These are phyloP conservation scores for Beauveria asiatica DNA, from an alignment of 2,329 filamentous ascomycete species.

Conservation along the genomic window DNA sequence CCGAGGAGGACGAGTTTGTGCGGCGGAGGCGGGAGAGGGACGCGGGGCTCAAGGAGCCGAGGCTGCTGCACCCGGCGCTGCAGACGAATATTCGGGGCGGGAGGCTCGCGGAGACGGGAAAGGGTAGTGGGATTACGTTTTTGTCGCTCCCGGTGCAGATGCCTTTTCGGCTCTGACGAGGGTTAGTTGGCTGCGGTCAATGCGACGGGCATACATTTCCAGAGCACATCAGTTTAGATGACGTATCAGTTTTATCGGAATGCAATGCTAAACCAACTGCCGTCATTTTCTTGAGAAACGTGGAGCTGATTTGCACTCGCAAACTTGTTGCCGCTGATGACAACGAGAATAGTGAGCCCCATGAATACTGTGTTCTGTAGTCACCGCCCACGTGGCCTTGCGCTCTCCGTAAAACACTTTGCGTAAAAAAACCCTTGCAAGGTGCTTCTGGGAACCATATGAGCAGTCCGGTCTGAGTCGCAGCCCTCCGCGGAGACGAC, in stretches of 20 bases:
- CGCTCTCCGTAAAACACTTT: too few relatives aligned
- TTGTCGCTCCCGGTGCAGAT: neutral
- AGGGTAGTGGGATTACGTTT: neutral
- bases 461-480: too few relatives aligned
- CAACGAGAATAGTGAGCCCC: too few relatives aligned
- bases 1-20: conserved; percentile 36
- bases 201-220: neutral
- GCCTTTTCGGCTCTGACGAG: neutral
- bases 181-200: neutral
- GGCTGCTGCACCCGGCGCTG: conserved; percentile 40
- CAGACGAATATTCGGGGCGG: conserved; percentile 44
- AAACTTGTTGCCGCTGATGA: too few relatives aligned
- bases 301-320: too few relatives aligned
- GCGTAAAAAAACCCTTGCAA: too few relatives aligned
- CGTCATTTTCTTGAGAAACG: too few relatives aligned
- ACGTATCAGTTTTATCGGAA: neutral
- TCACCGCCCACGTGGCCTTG: too few relatives aligned
- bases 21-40: conserved; percentile 35
- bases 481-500: too few relatives aligned
- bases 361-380: too few relatives aligned
- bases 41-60: conserved; percentile 31
- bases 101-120: conserved; percentile 21
- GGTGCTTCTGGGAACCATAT: too few relatives aligned
- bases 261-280: too few relatives aligned
- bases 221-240: neutral